Evolutionary conservation across 768 basidiomycete genomes (phyloP).

Genomic region (Hysterangium stoloniferum): DNA sequence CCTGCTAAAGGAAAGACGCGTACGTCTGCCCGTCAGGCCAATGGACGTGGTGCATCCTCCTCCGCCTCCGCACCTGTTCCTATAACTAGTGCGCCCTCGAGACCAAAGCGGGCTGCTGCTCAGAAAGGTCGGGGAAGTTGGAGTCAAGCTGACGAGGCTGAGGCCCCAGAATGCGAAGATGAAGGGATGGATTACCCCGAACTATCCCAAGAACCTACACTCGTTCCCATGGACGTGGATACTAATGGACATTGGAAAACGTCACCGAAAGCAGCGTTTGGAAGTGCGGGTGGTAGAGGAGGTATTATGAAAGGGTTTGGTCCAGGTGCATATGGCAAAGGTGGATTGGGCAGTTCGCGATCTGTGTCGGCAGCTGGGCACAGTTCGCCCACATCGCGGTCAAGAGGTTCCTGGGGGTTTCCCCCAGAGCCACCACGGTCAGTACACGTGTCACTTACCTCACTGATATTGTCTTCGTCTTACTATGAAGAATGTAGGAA

Average conservation of each 20-base stretch:
- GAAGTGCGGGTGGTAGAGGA: neutral
- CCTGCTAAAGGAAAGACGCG: slow-evolving; percentile 6
- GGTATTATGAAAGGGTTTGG: slow-evolving; percentile 12
- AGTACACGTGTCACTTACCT: neutral
- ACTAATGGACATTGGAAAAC: neutral
- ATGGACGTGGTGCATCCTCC: neutral
- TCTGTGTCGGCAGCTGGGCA: neutral
- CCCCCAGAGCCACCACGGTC: slow-evolving; percentile 10
- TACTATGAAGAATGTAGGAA: neutral
- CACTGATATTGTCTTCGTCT: neutral
- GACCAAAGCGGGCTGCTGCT: slow-evolving; percentile 11
- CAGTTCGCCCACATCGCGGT: neutral
- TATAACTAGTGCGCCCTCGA: neutral
- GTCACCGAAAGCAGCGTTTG: neutral
- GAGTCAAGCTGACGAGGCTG: slow-evolving; percentile 3
- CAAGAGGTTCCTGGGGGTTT: slow-evolving; percentile 6
- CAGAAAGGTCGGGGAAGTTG: slow-evolving; percentile 7
- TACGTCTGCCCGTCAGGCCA: slow-evolving; percentile 11
- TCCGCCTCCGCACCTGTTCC: slow-evolving; percentile 1
- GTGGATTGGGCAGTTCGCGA: neutral
- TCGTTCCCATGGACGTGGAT: neutral
- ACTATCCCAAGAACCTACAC: neutral
- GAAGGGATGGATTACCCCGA: neutral
- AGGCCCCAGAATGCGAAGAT: slow-evolving; percentile 4
- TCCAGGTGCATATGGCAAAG: slow-evolving; percentile 11